phyloP scores from a whole-genome alignment of 805 yeast species.

The Priceomyces haplophilus region DNA sequence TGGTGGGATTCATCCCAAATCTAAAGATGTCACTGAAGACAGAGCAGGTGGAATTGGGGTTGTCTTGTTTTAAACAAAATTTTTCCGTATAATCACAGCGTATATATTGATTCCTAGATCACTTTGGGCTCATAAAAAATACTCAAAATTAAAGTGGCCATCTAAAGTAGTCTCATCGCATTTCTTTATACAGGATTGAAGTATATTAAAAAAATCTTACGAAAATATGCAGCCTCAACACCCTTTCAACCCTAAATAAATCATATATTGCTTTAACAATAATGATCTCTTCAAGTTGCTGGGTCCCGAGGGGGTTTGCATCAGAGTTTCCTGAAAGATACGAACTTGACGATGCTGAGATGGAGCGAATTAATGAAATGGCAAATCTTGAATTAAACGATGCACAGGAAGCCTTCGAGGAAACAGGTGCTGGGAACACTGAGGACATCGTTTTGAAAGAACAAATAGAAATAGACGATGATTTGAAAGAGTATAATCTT shows the following conservation, averaged over 20 bases:
- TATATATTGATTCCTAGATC: no score
- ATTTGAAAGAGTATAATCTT: constrained; percentile 80
- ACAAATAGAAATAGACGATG: constrained; percentile 72
- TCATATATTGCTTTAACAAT: constrained; percentile 1
- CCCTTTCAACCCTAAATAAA: neutral
- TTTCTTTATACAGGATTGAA: neutral
- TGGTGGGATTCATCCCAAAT: constrained; percentile 69
- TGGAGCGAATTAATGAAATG: constrained; percentile 83
- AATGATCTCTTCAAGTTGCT: constrained; percentile 88
- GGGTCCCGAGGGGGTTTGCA: constrained; percentile 97
- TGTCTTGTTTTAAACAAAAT: constrained; percentile 69
- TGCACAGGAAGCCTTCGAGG: constrained; percentile 53
- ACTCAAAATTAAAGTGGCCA: no score
- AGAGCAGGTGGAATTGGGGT: constrained; percentile 83
- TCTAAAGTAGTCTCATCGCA: neutral
- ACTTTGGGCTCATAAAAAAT: no score
- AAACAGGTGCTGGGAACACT: constrained; percentile 25
- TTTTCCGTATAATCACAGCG: no score
- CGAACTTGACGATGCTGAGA: constrained; percentile 86
- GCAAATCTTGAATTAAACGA: constrained; percentile 81
- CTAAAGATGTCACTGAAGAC: constrained; percentile 50
- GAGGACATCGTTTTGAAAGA: constrained; percentile 33
- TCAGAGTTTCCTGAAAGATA: constrained; percentile 88
- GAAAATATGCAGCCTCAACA: constrained; percentile 6
- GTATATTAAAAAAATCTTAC: neutral